phyloP scores from a whole-genome alignment of 1,284 basidiomycete species.

The Blastosporella zonata region DNA sequence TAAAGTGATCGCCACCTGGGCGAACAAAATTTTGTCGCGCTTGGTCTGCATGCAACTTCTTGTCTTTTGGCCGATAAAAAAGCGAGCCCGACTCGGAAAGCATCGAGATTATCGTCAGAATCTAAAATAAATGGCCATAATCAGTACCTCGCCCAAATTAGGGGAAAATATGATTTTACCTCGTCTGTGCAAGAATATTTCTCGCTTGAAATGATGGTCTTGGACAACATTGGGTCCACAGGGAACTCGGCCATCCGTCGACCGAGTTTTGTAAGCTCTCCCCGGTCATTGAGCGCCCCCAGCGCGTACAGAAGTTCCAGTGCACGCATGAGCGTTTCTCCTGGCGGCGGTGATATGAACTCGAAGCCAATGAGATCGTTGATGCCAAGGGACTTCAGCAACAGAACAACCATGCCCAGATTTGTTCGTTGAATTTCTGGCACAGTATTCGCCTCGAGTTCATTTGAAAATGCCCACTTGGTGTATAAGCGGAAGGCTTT shows the following conservation, averaged over 20 bases:
- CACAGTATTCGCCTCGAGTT: conserved; percentile 94
- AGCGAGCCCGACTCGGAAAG: conserved; percentile 92
- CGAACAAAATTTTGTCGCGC: conserved; percentile 96
- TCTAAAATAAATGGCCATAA: conserved; percentile 37
- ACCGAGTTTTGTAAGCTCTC: conserved; percentile 94
- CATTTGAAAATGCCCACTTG: conserved; percentile 94
- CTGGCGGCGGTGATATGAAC: conserved; percentile 98
- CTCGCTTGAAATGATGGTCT: conserved; percentile 95
- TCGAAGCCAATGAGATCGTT: conserved; percentile 98
- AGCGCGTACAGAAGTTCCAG: conserved; percentile 93
- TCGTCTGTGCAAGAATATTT: conserved; percentile 96
- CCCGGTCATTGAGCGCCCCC: conserved; percentile 93
- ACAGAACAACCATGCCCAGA: conserved; percentile 91
- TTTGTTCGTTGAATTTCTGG: conserved; percentile 99
- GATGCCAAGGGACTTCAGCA: conserved; percentile 95
- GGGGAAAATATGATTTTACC: conserved; percentile 41
- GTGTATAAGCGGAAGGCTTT: conserved; percentile 98
- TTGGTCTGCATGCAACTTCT: conserved; percentile 93
- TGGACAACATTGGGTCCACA: conserved; percentile 96
- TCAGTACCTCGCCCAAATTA: neutral
- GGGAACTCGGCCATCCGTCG: conserved; percentile 99
- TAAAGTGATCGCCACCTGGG: conserved; percentile 97
- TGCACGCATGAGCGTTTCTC: conserved; percentile 96
- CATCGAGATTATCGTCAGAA: conserved; percentile 97
- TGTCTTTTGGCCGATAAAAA: conserved; percentile 97